Base-by-base conservation (phyloP, 1,284 basidiomycete species). In the Trametes sp. region DNA sequence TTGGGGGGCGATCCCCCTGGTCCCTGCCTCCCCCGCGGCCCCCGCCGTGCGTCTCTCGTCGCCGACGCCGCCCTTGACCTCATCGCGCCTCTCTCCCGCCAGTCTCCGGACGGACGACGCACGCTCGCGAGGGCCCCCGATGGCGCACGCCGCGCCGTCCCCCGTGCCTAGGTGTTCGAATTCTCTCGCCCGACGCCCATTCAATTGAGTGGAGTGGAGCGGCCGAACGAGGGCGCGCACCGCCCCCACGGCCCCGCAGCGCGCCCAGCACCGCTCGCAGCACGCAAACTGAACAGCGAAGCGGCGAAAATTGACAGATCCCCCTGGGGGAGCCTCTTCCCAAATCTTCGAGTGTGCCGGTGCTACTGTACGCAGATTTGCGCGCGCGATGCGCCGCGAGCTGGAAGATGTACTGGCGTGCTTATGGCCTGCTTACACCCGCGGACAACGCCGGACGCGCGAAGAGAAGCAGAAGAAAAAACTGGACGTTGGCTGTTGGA, bases 21-120 rank as follows among this genome's bases (percentile, higher is more conserved):
- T 19, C 38, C 9, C 11, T 36, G 35, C 35, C 8, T 16, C 35
- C 14, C 8, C 8, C 38, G 38, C 38, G 16, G 38, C 38, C 16
- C 38, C 19, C 38, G 16, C n/a, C 38, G 31, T 6, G 11, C 31
- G 31, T 11, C 5, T 6, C 11, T 5, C 31, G 31, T 23, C 31
- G 19, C 29, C 29, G 48, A 33, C 48, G 48, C 26, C 38, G 52
- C 52, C 52, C 52, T 54, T 54, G 52, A 54, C 52, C 52, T 54
- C 52, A 54, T 44, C 52, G 36, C 24, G 24, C 36, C 26, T 38
- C 14, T 28, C 13, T 19, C 52, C 35, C 33, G 14, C 49, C 13
- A 23, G 49, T 19, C n/a, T 6, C 31, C 31, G n/a, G n/a, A n/a
- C n/a, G n/a, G n/a, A n/a, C n/a, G n/a, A n/a, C 19, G 31, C 28